Evolutionary conservation across 1,284 basidiomycete genomes (phyloP), one percentile per base, ranked within the genome.

Genomic region (Phylloboletellus chloephorus): DNA sequence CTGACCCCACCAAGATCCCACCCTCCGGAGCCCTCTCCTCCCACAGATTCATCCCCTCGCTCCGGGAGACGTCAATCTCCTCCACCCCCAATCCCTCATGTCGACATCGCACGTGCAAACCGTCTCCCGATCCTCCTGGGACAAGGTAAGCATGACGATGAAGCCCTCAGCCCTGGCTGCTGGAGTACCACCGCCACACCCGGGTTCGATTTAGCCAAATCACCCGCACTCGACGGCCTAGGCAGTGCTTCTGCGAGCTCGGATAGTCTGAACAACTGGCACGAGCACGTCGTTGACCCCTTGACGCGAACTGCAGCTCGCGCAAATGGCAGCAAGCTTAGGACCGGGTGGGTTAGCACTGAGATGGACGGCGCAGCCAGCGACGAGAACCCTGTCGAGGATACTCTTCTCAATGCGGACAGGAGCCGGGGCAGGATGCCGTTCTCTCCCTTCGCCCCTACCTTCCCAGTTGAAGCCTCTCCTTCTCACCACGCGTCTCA

Each of bases 131-230:
- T 46, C 30, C 46, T 37, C 12, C 36, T 43, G 2, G 41, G 41
- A 1, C 31, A 44, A 19, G 53, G 41, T 7, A 52, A 52, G 30
- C 51, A 64, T 15, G 60, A 60, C 26, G 55, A 60, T 26, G 64
- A 57, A 15, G 60, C 64, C 11, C 53, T 61, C 30, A 74, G 69
- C n/a, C 71, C 78, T 9, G 74, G 72, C 2, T 67, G 61, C 37
- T 82, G 78, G 78, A 84, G 79, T 50, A 78, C 76, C 1, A 68
- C 71, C 4, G 79, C 80, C 10, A 82, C 79, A 1, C 79, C 79
- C 10, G 82, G 82, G 1, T 60, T 64, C 19, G 66, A 59, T 21
- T 30, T 47, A 5, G 48, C 24, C 20, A 37, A 42, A 31, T 30
- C 46, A 8, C 23, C 43, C 9, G 44, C 44, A 17, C 19, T 51